Evolutionary conservation across 2,329 filamentous ascomycete genomes (phyloP).

Genomic region (Fusarium sp.): DNA sequence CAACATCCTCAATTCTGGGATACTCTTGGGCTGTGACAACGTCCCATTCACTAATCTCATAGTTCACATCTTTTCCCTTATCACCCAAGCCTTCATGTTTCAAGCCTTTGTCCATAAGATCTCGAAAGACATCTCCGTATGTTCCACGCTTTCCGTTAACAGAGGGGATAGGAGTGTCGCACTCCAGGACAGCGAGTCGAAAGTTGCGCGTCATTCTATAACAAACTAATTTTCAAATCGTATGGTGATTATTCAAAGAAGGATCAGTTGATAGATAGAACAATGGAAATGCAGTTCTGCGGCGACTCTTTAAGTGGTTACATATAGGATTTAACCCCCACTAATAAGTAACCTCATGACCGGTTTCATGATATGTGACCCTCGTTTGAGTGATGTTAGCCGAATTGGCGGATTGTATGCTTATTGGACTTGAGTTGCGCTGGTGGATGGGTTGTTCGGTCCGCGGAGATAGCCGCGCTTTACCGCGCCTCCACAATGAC

Average conservation of each 20-base stretch:
- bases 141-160: constrained; percentile 45
- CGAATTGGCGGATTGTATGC: constrained; percentile 36
- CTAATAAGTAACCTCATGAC: constrained; percentile 16
- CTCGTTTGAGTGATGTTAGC: constrained; percentile 22
- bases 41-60: constrained; percentile 49
- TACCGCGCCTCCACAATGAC: constrained; percentile 41
- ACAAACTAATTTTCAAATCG: background rate
- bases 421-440: constrained; percentile 35
- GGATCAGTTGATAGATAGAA: background rate
- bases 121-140: constrained; percentile 51
- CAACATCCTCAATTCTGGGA: constrained; percentile 45
- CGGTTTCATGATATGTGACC: constrained; percentile 1
- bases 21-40: constrained; percentile 47
- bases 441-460: constrained; percentile 41
- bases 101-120: constrained; percentile 43
- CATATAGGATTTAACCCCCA: constrained; percentile 1
- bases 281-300: background rate
- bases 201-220: constrained; percentile 40
- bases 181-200: constrained; percentile 49
- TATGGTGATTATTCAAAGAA: background rate
- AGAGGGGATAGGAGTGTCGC: constrained; percentile 49
- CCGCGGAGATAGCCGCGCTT: constrained; percentile 36
- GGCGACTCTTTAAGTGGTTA: background rate
- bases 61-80: constrained; percentile 32
- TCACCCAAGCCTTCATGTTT: constrained; percentile 38